These are phyloP conservation scores for Isabelozyma pseudorhagii DNA, from an alignment of 805 yeast species.

Conservation along the genomic window DNA sequence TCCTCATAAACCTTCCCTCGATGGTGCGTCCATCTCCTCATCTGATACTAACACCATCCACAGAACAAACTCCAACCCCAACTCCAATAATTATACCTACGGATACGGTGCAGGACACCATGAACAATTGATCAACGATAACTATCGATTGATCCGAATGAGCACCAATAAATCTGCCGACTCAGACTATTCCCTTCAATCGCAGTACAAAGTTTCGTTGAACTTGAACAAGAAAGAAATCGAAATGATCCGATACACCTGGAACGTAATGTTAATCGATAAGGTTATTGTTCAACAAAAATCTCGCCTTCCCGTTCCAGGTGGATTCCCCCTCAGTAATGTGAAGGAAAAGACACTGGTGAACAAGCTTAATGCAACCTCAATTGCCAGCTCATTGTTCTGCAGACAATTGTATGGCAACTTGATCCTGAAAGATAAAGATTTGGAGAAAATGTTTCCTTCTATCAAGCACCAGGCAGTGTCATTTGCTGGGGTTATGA, in stretches of 20 bases:
- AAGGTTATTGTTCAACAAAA: slow-evolving; percentile 21
- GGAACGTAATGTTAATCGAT: slow-evolving; percentile 44
- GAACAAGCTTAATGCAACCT: slow-evolving; percentile 10
- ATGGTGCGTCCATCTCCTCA: neutral
- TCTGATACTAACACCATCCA: neutral
- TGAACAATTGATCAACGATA: slow-evolving; percentile 1
- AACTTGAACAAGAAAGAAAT: slow-evolving; percentile 34
- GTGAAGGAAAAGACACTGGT: slow-evolving; percentile 3
- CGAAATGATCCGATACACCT: slow-evolving; percentile 43
- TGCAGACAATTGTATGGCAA: slow-evolving; percentile 77
- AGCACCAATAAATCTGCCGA: slow-evolving; percentile 19
- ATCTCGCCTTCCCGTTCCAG: slow-evolving; percentile 19
- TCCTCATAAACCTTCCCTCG: neutral
- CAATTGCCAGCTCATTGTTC: slow-evolving; percentile 50
- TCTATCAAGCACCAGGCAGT: slow-evolving; percentile 76
- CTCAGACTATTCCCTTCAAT: slow-evolving; percentile 12
- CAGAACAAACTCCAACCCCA: neutral
- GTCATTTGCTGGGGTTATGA: slow-evolving; percentile 74
- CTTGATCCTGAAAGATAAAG: slow-evolving; percentile 57
- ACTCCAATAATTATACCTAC: neutral
- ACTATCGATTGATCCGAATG: slow-evolving; percentile 23
- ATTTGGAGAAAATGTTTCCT: slow-evolving; percentile 64
- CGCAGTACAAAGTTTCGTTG: slow-evolving; percentile 18
- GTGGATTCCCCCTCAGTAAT: slow-evolving; percentile 32
- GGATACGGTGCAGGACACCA: neutral